Evolutionary conservation across 1,284 basidiomycete species (phyloP), one percentile per base, ranked within the genome.

Genomic region (Serendipita sp.): DNA sequence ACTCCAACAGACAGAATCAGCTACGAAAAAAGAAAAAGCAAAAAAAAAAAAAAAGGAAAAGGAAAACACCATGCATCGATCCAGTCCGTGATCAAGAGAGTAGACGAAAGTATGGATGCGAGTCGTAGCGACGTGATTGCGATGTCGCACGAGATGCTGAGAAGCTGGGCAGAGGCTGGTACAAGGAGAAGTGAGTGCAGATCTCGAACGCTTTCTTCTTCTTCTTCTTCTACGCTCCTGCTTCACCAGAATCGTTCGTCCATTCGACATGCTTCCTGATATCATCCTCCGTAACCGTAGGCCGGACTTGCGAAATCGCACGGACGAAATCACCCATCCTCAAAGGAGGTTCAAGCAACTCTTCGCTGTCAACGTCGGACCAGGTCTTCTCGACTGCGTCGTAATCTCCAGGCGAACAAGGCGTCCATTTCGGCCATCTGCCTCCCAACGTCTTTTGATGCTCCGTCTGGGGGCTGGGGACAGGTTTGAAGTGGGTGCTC

Each of bases 401-500:
- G 0, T 84, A 78, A 68, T 95, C 93, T 10, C 95, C 94, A 0
- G 95, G 94, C 4, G 93, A 97, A 73, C 95, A 99, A 4, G 95
- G 95, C 29, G 93, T 97, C 84, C 79, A 87, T 77, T 82, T 84
- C 65, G 64, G 72, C 66, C 53, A 58, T 58, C 26, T 22, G 4
- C 53, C 53, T 8, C 53, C 53, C 32, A 58, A 32, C 6, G 53
- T 30, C 77, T 76, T 58, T 68, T 70, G 1, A 71, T 66, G n/a
- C 73, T 70, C 3, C 69, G 68, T 29, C 26, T 17, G 2, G 4
- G 74, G 71, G 15, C 77, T 73, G 1, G 70, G 66, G 5, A 81
- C 75, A n/a, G 71, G 75, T 70, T 93, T 94, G 78, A 99, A 99
- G 74, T 99, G 95, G 1, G 94, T 97, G 1, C 96, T 93, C 30